A percentile compares a stretch with the other conserved stretches of the same genome.
Conservation (phyloP, 2,329 filamentous ascomycete genomes). For the Botrytis aclada region DNA sequence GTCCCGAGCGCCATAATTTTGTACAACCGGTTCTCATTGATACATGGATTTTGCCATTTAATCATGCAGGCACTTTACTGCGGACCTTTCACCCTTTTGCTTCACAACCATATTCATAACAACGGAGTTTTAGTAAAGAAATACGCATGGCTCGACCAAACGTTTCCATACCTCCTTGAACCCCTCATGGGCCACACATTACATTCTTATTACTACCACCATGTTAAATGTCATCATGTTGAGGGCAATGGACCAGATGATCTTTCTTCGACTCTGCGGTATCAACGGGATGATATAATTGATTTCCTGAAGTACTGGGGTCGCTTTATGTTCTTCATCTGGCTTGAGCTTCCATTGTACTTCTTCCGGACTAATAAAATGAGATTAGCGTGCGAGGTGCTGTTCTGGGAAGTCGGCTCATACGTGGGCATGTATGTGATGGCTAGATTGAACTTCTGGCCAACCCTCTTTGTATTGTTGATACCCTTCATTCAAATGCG, state of each 20-base stretch:
- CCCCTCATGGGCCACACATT: conserved; percentile 80
- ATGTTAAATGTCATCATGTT: conserved; percentile 82
- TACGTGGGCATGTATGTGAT: conserved; percentile 56
- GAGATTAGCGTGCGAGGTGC: conserved; percentile 52
- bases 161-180: conserved; percentile 72
- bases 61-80: conserved; percentile 66
- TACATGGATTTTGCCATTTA: conserved; percentile 64
- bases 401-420: conserved; percentile 58
- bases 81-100: conserved; percentile 75
- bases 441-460: conserved; percentile 47
- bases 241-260: conserved; percentile 77
- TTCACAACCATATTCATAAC: conserved; percentile 82
- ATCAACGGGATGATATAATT: conserved; percentile 65
- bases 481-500: conserved; percentile 65
- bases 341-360: conserved; percentile 72
- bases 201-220: conserved; percentile 83
- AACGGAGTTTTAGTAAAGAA: conserved; percentile 61
- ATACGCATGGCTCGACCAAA: conserved; percentile 55
- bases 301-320: conserved; percentile 71
- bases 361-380: conserved; percentile 63
- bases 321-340: conserved; percentile 70
- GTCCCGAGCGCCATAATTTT: conserved; percentile 66
- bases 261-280: conserved; percentile 71
- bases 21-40: conserved; percentile 62
- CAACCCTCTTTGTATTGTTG: conserved; percentile 61